phyloP scores from a whole-genome alignment of 1,284 basidiomycete species.

The Pterulicium gracile region DNA sequence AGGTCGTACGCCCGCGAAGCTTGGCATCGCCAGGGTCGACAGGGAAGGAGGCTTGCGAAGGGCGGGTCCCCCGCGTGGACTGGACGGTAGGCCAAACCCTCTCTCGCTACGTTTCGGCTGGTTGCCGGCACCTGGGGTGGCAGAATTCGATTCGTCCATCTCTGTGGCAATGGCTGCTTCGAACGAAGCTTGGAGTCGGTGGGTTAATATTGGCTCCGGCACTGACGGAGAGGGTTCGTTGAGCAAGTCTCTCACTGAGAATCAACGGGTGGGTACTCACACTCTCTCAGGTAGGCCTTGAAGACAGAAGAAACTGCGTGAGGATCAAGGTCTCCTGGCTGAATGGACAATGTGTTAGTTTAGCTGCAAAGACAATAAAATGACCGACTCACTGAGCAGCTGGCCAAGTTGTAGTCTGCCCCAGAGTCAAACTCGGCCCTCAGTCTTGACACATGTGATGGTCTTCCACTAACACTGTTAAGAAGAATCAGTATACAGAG shows the following conservation, averaged over 20 bases:
- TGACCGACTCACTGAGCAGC: too few relatives aligned
- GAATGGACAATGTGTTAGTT: too few relatives aligned
- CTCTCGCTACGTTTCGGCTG: too few relatives aligned
- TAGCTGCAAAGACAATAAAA: too few relatives aligned
- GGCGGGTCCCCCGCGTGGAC: slow-evolving; percentile 28
- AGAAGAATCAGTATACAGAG: slow-evolving; percentile 5
- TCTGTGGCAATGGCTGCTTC: slow-evolving; percentile 63
- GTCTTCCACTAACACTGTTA: slow-evolving; percentile 60
- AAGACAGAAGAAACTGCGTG: slow-evolving; percentile 85
- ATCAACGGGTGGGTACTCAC: slow-evolving; percentile 31
- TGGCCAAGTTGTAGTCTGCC: slow-evolving; percentile 72
- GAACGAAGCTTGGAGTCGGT: slow-evolving; percentile 57
- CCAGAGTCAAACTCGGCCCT: slow-evolving; percentile 80
- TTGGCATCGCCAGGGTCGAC: slow-evolving; percentile 63
- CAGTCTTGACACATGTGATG: slow-evolving; percentile 65
- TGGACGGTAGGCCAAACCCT: slow-evolving; percentile 29
- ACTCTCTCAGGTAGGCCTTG: slow-evolving; percentile 71
- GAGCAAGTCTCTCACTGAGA: slow-evolving; percentile 1
- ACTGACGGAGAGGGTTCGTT: slow-evolving; percentile 33
- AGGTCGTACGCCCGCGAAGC: slow-evolving; percentile 42
- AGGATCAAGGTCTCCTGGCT: slow-evolving; percentile 80
- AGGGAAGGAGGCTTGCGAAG: slow-evolving; percentile 69
- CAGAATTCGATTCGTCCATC: slow-evolving; percentile 22
- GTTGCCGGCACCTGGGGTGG: slow-evolving; percentile 12
- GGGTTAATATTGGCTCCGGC: slow-evolving; percentile 73